Percentiles rank a stretch among this genome's conserved stretches.
Evolutionary conservation across 176 grass and related monocot species (phyloP).

Genomic region (Olyra latifolia): DNA sequence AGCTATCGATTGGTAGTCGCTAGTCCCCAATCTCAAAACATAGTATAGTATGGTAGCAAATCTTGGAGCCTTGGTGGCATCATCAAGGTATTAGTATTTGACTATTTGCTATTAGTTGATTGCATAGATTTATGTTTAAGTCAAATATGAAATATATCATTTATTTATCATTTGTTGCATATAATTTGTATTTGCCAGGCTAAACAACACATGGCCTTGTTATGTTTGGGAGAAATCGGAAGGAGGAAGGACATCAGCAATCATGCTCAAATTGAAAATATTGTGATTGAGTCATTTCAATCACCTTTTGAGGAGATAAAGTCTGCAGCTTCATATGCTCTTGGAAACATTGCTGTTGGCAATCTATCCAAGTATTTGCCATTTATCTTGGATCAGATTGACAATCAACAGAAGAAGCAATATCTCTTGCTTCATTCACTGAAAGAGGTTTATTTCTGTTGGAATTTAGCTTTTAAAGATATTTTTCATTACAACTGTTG

Average conservation of each 20-base stretch:
- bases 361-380: conserved; percentile 91
- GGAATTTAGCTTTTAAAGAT: not conserved
- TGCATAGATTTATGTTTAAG: not conserved
- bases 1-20: not conserved
- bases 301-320: conserved; percentile 98
- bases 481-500: not conserved
- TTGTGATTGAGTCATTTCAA: conserved; percentile 93
- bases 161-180: not conserved
- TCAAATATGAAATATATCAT: not conserved
- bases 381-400: conserved; percentile 91
- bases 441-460: conserved; percentile 64
- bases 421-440: conserved; percentile 92
- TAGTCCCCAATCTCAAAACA: not conserved
- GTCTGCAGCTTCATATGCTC: conserved; percentile 89
- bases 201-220: conserved; percentile 86
- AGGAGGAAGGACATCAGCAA: conserved; percentile 76
- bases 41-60: not conserved
- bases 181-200: conserved; percentile 44
- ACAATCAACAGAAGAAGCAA: conserved; percentile 96
- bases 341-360: conserved; percentile 93
- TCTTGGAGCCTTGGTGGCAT: not conserved
- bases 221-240: conserved; percentile 91
- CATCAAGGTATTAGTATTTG: not conserved
- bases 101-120: not conserved
- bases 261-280: conserved; percentile 85